Evolutionary conservation across 306 rosid genomes (phyloP).

Genomic region (Rubus idaeus): DNA sequence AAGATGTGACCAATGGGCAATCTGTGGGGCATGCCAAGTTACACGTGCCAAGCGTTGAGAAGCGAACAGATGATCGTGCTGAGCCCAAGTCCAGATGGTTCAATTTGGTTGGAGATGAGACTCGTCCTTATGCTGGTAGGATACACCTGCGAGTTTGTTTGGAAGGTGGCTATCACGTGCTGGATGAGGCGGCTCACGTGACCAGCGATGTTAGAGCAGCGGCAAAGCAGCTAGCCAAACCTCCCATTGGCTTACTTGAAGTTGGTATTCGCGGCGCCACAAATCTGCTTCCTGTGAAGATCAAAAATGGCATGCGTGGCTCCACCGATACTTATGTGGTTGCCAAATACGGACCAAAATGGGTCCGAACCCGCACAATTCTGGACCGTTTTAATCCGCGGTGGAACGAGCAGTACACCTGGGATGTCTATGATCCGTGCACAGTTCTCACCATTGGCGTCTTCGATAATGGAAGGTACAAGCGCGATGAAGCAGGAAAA

Average conservation of each 20-base stretch:
- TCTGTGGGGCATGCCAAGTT: conserved; percentile 56
- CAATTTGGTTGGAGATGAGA: conserved; percentile 53
- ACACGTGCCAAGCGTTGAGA: conserved; percentile 65
- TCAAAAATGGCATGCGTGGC: conserved; percentile 68
- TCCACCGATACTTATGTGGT: conserved; percentile 79
- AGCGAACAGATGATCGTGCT: conserved; percentile 48
- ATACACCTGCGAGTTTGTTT: conserved; percentile 71
- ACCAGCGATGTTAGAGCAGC: conserved; percentile 80
- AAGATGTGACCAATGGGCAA: conserved; percentile 45
- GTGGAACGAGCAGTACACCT: conserved; percentile 91
- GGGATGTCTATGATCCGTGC: conserved; percentile 86
- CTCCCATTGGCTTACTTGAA: conserved; percentile 72
- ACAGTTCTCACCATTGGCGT: conserved; percentile 76
- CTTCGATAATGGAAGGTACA: conserved; percentile 74
- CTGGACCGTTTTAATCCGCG: conserved; percentile 74
- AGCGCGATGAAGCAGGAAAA: conserved; percentile 46
- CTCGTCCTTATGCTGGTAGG: conserved; percentile 49
- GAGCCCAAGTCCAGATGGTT: conserved; percentile 80
- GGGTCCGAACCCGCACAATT: conserved; percentile 85
- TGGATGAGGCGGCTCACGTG: conserved; percentile 83
- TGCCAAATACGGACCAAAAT: conserved; percentile 79
- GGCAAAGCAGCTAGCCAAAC: conserved; percentile 57
- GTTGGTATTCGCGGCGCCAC: conserved; percentile 82
- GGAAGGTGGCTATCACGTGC: conserved; percentile 93
- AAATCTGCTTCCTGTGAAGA: conserved; percentile 72